Conservation (phyloP, 257 asterid genomes). For the Cordia subcordata region DNA sequence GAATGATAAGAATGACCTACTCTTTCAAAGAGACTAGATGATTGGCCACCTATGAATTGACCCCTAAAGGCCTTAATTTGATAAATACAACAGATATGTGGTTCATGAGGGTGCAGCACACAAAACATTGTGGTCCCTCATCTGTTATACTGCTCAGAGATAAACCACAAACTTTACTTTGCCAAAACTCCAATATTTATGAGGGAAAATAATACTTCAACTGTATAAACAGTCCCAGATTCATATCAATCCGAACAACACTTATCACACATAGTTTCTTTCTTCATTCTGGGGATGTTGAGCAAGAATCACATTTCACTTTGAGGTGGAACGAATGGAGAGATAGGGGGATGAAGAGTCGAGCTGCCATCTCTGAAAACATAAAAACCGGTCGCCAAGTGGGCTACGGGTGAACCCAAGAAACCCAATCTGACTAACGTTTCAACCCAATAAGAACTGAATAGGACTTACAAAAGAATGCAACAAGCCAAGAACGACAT, state of each 20-base stretch:
- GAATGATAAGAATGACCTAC: neutral
- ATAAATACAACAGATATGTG: neutral
- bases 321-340: neutral
- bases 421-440: no score
- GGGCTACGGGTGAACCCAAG: no score
- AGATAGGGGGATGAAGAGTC: no score
- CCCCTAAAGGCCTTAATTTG: neutral
- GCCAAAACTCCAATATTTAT: neutral
- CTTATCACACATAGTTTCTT: neutral
- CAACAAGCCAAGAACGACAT: no score
- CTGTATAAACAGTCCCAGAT: neutral
- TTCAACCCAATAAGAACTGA: no score
- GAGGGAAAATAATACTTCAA: neutral
- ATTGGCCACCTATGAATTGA: no score
- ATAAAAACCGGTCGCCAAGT: no score
- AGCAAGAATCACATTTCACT: neutral
- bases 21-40: no score
- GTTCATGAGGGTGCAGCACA: conserved; percentile 3
- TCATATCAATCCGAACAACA: no score
- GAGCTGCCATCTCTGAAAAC: no score
- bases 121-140: neutral
- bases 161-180: neutral
- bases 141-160: neutral
- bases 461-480: no score
- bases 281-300: neutral